Conservation (phyloP, 768 basidiomycete genomes). For the Tremella fuciformis region DNA sequence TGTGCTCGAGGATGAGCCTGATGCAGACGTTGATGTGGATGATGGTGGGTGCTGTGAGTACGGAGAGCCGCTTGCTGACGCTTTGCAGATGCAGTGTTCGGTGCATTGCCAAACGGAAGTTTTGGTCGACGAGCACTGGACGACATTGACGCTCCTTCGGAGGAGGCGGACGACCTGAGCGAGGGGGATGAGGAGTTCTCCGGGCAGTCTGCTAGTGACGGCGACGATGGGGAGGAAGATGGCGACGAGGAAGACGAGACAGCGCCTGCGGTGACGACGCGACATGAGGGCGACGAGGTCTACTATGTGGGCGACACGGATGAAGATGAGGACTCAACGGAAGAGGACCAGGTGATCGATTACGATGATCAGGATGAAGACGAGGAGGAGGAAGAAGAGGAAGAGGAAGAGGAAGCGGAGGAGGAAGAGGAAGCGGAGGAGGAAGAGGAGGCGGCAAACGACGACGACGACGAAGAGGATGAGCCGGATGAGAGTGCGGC, state of each 20-base stretch:
- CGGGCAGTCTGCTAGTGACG: conserved; percentile 8
- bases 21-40: too few relatives aligned
- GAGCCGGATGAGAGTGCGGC: conserved; percentile 6
- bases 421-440: conserved; percentile 9
- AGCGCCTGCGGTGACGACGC: neutral
- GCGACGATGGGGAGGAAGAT: conserved; percentile 4
- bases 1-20: too few relatives aligned
- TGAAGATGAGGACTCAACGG: conserved; percentile 10
- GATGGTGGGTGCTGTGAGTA: too few relatives aligned
- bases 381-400: neutral
- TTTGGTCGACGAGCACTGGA: neutral
- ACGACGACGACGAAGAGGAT: conserved; percentile 6
- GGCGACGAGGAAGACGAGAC: conserved; percentile 11
- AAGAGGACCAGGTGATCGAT: conserved; percentile 6
- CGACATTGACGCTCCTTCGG: neutral
- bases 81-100: too few relatives aligned
- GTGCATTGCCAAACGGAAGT: too few relatives aligned
- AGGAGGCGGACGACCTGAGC: conserved; percentile 3
- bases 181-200: conserved; percentile 10
- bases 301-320: neutral
- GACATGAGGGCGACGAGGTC: neutral
- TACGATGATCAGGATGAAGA: conserved; percentile 13
- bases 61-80: too few relatives aligned
- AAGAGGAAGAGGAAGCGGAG: conserved; percentile 7
- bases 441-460: conserved; percentile 16